Base-by-base conservation (phyloP, 2,329 filamentous ascomycete genomes). In the Orbilia javanica region DNA sequence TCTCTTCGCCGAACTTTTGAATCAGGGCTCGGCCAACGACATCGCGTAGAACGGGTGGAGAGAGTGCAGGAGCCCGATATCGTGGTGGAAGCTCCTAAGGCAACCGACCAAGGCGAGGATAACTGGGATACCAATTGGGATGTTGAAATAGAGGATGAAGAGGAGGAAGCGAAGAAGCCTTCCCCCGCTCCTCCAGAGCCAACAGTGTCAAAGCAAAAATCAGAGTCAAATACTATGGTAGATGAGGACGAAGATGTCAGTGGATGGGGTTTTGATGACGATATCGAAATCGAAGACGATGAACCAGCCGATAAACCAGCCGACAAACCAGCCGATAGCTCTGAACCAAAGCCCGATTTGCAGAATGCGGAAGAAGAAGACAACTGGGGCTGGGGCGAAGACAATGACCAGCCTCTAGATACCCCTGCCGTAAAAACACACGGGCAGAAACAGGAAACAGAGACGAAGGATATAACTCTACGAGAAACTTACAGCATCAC, bases 401-500 rank as follows among this genome's bases (percentile, higher is more conserved):
- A 90, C 15, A 87, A 94, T 42, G 92, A 92, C 5, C 50, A 67
- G 20, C 63, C 81, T 53, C 63, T 79, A 22, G 55, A 82, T 34
- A 50, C 81, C 5, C 18, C 79, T 39, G 44, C 44, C 4, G 80
- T 81, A 27, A 81, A 84, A 76, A 67, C 79, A 46, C 81, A 82
- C 46, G 81, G 34, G 27, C 48, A 79, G 78, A 31, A 78, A 79
- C 63, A 75, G 20, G 67, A 57, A 31, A 72, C 72, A 29, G 67
- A 68, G 5, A 53, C 64, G 39, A 81, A 67, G 69, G 92, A 96
- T 82, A 85, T 98, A 75, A 92, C 92, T 0, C 85, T 98, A 52
- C 92, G 88, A 79, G 96, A 99, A 84, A 92, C 88, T 0, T 99
- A 97, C 83, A 92, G 90, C 74, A 92, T 97, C 64, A 97, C 95